These are phyloP conservation scores for Centaurea solstitialis DNA, from an alignment of 129 eudicot species.

Conservation along the genomic window DNA sequence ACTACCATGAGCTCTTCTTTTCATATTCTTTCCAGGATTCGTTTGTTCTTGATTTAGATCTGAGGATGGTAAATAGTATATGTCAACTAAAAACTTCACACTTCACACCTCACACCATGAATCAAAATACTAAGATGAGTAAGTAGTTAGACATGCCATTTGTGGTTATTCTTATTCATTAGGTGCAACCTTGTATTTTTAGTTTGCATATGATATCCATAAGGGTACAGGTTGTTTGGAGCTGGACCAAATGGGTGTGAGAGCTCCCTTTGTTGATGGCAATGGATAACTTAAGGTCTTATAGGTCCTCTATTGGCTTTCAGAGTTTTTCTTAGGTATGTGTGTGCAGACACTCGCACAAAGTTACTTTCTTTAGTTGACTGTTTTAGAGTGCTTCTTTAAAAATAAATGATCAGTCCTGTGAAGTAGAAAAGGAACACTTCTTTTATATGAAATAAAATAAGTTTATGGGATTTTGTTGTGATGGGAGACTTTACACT, in stretches of 20 bases:
- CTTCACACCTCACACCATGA: background rate
- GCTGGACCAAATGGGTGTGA: background rate
- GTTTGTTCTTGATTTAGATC: background rate
- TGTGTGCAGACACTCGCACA: background rate
- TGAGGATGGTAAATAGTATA: background rate
- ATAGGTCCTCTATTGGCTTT: background rate
- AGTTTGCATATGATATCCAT: background rate
- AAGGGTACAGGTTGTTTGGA: background rate
- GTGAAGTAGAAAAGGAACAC: background rate
- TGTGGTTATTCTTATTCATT: background rate
- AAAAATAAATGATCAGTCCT: background rate
- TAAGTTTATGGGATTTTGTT: background rate
- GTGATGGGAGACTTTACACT: background rate
- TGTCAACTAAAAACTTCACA: background rate
- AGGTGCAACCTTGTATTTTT: background rate
- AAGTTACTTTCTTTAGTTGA: background rate
- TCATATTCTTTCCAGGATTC: background rate
- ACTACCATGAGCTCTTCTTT: background rate
- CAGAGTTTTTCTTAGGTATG: background rate
- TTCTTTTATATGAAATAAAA: background rate
- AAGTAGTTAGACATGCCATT: background rate
- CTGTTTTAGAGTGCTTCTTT: background rate
- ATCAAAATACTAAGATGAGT: background rate
- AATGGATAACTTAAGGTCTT: background rate
- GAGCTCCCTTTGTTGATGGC: background rate